Evolutionary conservation across 2,329 filamentous ascomycete genomes (phyloP).

Genomic region (Phialemonium atrogriseum): DNA sequence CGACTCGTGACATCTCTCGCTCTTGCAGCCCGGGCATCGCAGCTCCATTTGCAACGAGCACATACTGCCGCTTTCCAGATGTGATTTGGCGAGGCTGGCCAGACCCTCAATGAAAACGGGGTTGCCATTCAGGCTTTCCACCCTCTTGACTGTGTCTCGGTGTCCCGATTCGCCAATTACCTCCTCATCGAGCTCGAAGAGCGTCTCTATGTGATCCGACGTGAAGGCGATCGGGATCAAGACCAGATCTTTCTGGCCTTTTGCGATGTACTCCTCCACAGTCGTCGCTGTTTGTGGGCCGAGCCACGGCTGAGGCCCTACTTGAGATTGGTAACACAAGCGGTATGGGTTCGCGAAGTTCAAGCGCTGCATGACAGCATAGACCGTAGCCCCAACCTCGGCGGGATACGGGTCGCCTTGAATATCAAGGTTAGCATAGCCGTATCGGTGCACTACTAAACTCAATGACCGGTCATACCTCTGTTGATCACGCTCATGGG

Average conservation of each 20-base stretch:
- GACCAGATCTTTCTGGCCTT: constrained; percentile 84
- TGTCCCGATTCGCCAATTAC: constrained; percentile 83
- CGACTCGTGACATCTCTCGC: constrained; percentile 74
- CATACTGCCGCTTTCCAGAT: constrained; percentile 58
- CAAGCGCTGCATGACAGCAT: constrained; percentile 91
- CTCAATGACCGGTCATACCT: constrained; percentile 36
- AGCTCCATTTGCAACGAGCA: constrained; percentile 83
- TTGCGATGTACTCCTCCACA: constrained; percentile 80
- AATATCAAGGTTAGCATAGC: constrained; percentile 17
- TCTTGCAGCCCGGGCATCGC: constrained; percentile 88
- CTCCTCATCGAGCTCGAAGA: constrained; percentile 90
- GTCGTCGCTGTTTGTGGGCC: constrained; percentile 87
- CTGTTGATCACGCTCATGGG: constrained; percentile 97
- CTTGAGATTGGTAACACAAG: constrained; percentile 96
- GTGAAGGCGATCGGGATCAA: constrained; percentile 96
- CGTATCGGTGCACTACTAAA: neutral
- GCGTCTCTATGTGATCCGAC: constrained; percentile 96
- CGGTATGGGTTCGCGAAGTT: constrained; percentile 86
- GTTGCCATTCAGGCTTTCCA: constrained; percentile 86
- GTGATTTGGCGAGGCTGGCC: constrained; percentile 75
- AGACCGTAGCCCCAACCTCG: constrained; percentile 91
- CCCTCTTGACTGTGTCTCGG: constrained; percentile 74
- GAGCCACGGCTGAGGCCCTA: constrained; percentile 90
- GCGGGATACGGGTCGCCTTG: constrained; percentile 86
- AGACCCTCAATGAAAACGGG: constrained; percentile 84